These are phyloP conservation scores for Amesomyces nigricolor DNA, from an alignment of 2,329 filamentous ascomycete genomes.

Conservation along the genomic window DNA sequence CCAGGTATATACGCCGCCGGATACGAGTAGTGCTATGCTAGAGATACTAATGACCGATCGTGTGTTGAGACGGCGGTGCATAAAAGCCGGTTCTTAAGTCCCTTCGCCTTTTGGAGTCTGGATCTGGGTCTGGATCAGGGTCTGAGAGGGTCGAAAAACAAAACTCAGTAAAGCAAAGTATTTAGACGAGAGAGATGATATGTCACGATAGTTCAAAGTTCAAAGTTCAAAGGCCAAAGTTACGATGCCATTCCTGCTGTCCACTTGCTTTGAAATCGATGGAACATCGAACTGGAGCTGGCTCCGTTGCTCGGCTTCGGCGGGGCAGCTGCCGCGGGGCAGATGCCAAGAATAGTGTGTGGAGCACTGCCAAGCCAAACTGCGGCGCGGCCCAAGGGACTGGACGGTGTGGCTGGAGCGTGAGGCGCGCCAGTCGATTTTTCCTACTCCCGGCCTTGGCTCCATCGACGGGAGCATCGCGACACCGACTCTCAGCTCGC, in stretches of 20 bases:
- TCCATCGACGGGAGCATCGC: slow-evolving; percentile 10
- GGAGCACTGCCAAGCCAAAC: background rate
- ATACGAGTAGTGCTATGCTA: slow-evolving; percentile 22
- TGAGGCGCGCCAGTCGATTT: slow-evolving; percentile 16
- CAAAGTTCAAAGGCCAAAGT: background rate
- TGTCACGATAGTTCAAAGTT: background rate
- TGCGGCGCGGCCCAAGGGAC: background rate
- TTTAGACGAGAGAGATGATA: background rate
- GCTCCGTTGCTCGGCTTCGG: slow-evolving; percentile 5
- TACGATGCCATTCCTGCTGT: background rate
- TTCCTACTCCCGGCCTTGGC: slow-evolving; percentile 9
- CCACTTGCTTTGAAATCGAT: slow-evolving; percentile 18
- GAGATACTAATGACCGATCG: slow-evolving; percentile 21
- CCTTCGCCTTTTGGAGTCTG: background rate
- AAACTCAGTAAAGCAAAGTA: too few species aligned
- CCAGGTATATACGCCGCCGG: slow-evolving; percentile 24
- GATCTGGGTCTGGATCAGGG: too few species aligned
- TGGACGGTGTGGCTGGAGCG: slow-evolving; percentile 8
- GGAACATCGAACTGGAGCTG: background rate
- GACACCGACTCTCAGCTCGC: slow-evolving; percentile 4
- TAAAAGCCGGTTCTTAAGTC: slow-evolving; percentile 2
- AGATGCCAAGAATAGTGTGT: background rate
- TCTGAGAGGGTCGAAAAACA: too few species aligned
- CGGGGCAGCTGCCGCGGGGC: slow-evolving; percentile 11
- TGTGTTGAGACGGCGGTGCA: slow-evolving; percentile 15